Conservation (phyloP, 1,139 yeast genomes). For the Hanseniaspora gamundiae region DNA sequence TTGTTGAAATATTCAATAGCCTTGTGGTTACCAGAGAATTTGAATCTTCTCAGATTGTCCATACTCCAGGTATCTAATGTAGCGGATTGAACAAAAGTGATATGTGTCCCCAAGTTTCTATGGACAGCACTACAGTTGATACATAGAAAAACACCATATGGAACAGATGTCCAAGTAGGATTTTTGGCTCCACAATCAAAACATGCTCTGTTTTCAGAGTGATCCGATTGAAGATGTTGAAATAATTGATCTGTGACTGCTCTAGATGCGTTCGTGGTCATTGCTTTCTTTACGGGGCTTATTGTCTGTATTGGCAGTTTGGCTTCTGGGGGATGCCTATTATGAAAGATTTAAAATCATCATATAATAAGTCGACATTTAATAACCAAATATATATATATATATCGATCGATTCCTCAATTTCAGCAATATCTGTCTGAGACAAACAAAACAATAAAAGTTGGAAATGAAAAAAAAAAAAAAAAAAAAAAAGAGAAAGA, state of each 20-base stretch:
- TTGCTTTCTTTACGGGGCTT: neutral
- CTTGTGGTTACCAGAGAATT: constrained; percentile 80
- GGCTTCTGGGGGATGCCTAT: neutral
- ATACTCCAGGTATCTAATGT: constrained; percentile 90
- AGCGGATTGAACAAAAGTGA: constrained; percentile 86
- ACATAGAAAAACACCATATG: constrained; percentile 87
- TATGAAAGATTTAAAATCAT: too few species aligned
- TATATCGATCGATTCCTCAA: too few species aligned
- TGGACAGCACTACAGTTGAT: constrained; percentile 95
- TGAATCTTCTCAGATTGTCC: constrained; percentile 77
- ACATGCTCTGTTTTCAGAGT: constrained; percentile 71
- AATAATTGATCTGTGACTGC: constrained; percentile 23
- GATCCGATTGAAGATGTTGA: constrained; percentile 19
- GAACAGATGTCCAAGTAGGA: constrained; percentile 98
- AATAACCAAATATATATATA: too few species aligned
- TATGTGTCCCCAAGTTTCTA: constrained; percentile 91
- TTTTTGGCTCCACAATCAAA: constrained; percentile 90
- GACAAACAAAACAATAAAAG: too few species aligned
- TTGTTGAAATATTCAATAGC: constrained; percentile 75
- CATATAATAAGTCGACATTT: too few species aligned
- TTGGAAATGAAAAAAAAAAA: too few species aligned
- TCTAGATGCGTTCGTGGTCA: constrained; percentile 12
- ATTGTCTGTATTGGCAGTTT: neutral
- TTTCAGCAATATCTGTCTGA: too few species aligned
- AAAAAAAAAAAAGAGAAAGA: too few species aligned